These are phyloP conservation scores for Cymodocea nodosa DNA, from an alignment of 116 monocot genomes.

Conservation along the genomic window DNA sequence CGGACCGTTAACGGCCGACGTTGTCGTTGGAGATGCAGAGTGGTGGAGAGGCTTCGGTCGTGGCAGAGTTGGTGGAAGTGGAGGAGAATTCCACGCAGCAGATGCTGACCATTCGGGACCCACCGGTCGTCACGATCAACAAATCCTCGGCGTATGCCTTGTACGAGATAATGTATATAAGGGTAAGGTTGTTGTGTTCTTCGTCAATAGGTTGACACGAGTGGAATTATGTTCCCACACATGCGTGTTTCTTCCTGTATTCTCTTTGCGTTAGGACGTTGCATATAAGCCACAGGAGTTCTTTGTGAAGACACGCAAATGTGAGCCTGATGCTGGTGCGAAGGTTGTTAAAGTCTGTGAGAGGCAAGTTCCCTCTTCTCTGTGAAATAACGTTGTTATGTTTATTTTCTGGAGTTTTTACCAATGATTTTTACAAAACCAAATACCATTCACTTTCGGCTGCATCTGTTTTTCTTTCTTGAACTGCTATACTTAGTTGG, in stretches of 20 bases:
- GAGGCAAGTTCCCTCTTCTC: slow-evolving; percentile 23
- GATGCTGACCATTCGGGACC: slow-evolving; percentile 60
- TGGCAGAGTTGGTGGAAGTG: slow-evolving; percentile 72
- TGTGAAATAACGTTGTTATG: background rate
- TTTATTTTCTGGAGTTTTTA: background rate
- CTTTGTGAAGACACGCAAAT: slow-evolving; percentile 80
- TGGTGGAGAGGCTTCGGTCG: slow-evolving; percentile 81
- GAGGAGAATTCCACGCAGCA: slow-evolving; percentile 58
- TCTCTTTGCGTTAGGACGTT: slow-evolving; percentile 60
- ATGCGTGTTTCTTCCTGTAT: background rate
- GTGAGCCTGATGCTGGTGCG: slow-evolving; percentile 73
- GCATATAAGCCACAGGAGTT: slow-evolving; percentile 89
- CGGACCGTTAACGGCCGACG: background rate
- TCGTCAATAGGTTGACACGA: background rate
- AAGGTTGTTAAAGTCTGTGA: slow-evolving; percentile 74
- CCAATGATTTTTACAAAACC: background rate
- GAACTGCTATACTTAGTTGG: background rate
- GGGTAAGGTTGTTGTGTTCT: slow-evolving; percentile 25
- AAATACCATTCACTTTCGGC: background rate
- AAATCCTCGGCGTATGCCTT: slow-evolving; percentile 89
- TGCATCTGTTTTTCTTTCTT: background rate
- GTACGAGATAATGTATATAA: slow-evolving; percentile 71
- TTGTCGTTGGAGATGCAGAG: slow-evolving; percentile 29
- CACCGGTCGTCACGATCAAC: slow-evolving; percentile 78
- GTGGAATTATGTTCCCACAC: background rate